These are phyloP conservation scores for Coemansia sp. DNA, from an alignment of 192 early-diverging fungal species.

Conservation along the genomic window DNA sequence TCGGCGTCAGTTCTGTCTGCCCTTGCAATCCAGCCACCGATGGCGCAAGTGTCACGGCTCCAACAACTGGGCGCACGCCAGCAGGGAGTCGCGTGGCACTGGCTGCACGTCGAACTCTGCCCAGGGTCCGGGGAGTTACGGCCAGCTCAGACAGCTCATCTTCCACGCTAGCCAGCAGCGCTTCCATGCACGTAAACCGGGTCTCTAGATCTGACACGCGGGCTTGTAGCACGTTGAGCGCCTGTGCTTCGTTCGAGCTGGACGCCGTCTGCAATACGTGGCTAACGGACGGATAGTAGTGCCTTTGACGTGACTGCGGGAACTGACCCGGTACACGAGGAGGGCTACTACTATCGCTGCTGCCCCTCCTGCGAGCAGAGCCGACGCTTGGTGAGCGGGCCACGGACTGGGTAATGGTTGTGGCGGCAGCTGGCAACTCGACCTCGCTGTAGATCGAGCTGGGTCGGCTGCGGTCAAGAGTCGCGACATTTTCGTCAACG, in stretches of 20 bases:
- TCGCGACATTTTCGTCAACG: slow-evolving; percentile 1
- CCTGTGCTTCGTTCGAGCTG: neutral
- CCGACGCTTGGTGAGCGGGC: neutral
- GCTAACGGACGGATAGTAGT: slow-evolving; percentile 5
- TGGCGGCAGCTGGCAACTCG: neutral
- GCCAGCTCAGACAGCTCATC: slow-evolving; percentile 24
- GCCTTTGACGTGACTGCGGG: slow-evolving; percentile 9
- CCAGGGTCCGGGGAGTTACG: slow-evolving; percentile 6
- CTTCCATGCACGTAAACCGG: slow-evolving; percentile 38
- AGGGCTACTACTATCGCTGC: neutral
- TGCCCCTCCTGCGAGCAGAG: neutral
- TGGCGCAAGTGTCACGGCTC: neutral
- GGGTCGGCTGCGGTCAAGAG: neutral
- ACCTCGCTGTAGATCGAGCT: neutral
- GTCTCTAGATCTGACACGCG: slow-evolving; percentile 37
- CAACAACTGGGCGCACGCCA: slow-evolving; percentile 18
- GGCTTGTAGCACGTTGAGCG: slow-evolving; percentile 10
- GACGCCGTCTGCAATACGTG: neutral
- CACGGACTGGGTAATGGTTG: slow-evolving; percentile 1
- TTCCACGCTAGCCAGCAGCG: slow-evolving; percentile 29
- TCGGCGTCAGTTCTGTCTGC: neutral
- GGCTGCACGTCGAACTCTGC: slow-evolving; percentile 11
- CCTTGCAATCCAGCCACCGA: neutral
- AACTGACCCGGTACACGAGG: neutral
- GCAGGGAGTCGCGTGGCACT: neutral